Base-by-base conservation (phyloP, 2,329 filamentous ascomycete species). In the Penicillium sp. region DNA sequence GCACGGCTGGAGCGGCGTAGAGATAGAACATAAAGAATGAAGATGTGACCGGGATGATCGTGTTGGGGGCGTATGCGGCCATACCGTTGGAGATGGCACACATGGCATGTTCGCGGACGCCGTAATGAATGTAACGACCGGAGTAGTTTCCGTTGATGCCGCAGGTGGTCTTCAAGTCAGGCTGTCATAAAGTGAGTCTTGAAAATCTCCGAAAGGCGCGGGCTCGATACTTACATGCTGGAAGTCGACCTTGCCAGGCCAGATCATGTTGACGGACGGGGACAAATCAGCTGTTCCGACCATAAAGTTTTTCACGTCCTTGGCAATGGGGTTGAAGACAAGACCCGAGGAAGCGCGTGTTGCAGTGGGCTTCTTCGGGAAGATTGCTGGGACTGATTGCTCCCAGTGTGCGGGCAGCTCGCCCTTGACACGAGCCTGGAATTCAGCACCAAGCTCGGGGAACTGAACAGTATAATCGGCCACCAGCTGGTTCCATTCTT, bases 71-170 rank as follows among this genome's bases (percentile, higher is more conserved):
- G 59, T 79, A 88, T 1, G 86, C 86, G 0, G 86, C 85, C 4
- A 88, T 71, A 3, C 85, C 86, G 68, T 96, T 96, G 83, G 96
- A 90, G 80, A 96, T 91, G 73, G 90, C 90, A 2, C 79, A 79
- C 86, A 88, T 88, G 55, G 84, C 85, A 66, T 87, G 85, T 64
- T 87, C 85, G 13, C 85, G 82, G 51, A 87, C 82, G 50, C 85
- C 85, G 68, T 80, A 87, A 69, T 84, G 84, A 59, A 87, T 76
- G 60, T 80, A 80, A 7, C 79, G 76, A 22, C 79, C 79, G 2
- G 70, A 68, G 64, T 83, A 83, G 70, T 82, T 74, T 43, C 85
- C 86, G 61, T 83, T 83, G 65, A 70, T 67, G 19, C 60, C 60
- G 50, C 71, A 74, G 5, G 60, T 68, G 0, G 66, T 73, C 6